phyloP scores from a whole-genome alignment of 1,284 basidiomycete species.

The Ustilago vetiveriae region DNA sequence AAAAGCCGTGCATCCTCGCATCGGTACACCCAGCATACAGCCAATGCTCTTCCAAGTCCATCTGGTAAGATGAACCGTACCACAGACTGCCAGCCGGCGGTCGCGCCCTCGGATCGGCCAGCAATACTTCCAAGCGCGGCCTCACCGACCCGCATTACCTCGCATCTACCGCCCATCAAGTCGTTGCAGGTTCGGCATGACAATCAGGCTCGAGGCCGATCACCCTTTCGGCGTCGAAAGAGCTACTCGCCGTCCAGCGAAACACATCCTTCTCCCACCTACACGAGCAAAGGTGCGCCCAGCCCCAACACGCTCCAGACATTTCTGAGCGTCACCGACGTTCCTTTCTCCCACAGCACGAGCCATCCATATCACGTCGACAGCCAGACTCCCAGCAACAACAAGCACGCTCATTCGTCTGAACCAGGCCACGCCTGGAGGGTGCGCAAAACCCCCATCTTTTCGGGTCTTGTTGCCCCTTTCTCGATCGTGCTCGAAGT shows the following conservation, averaged over 20 bases:
- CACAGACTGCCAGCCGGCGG: too few relatives aligned
- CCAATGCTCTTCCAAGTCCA: too few relatives aligned
- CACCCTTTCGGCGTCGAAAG: constrained; percentile 9
- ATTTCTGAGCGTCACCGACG: constrained; percentile 23
- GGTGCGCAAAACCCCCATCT: constrained; percentile 56
- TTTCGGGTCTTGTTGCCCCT: constrained; percentile 76
- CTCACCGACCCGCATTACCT: constrained; percentile 21
- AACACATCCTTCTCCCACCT: constrained; percentile 1
- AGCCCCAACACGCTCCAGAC: constrained; percentile 28
- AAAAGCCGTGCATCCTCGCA: neutral
- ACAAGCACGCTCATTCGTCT: neutral
- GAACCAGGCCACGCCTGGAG: constrained; percentile 5
- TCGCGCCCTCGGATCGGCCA: constrained; percentile 10
- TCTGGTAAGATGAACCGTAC: too few relatives aligned
- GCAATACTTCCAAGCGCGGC: constrained; percentile 18
- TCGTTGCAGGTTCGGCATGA: constrained; percentile 3
- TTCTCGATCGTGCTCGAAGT: constrained; percentile 79
- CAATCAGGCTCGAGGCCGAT: neutral
- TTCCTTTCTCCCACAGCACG: neutral
- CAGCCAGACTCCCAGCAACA: too few relatives aligned
- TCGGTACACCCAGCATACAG: neutral
- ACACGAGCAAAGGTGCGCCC: neutral
- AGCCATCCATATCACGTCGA: too few relatives aligned
- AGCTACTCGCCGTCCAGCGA: neutral
- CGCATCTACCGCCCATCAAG: constrained; percentile 17